Evolutionary conservation across 2,329 filamentous ascomycete species (phyloP).

Genomic region (Pochonia chlamydosporia): DNA sequence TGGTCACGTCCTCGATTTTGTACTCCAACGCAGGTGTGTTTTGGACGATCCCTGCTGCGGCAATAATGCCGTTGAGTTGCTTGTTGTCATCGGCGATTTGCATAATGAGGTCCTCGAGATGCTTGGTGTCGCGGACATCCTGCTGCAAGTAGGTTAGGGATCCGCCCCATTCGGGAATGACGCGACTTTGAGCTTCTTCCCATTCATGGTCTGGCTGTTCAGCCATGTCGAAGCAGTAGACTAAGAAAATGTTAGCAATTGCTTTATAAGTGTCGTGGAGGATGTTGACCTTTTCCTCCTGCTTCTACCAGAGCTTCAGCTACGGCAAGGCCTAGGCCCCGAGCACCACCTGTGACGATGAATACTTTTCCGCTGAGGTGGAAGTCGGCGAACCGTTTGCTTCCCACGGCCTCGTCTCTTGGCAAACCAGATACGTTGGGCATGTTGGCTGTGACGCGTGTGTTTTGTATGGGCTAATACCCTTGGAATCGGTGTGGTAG

Average conservation of each 20-base stretch:
- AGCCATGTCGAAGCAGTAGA: conserved; percentile 52
- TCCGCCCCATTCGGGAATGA: conserved; percentile 19
- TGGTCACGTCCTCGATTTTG: conserved; percentile 46
- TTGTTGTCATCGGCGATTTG: conserved; percentile 54
- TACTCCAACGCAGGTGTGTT: conserved; percentile 65
- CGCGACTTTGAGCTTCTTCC: conserved; percentile 37
- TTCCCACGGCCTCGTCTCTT: too few relatives aligned
- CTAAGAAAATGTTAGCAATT: too few relatives aligned
- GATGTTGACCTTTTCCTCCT: conserved; percentile 54
- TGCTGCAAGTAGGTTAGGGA: conserved; percentile 60
- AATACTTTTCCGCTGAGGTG: conserved; percentile 62
- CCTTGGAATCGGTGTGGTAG: too few relatives aligned
- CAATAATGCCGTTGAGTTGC: conserved; percentile 62
- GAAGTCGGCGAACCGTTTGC: too few relatives aligned
- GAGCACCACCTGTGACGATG: conserved; percentile 64
- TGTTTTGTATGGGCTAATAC: too few relatives aligned
- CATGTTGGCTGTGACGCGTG: too few relatives aligned
- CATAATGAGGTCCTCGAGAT: conserved; percentile 52
- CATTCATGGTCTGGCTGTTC: conserved; percentile 51
- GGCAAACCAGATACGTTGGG: too few relatives aligned
- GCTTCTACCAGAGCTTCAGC: conserved; percentile 70
- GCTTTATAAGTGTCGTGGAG: too few relatives aligned
- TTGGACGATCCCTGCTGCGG: conserved; percentile 64
- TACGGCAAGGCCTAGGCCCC: conserved; percentile 68
- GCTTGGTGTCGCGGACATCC: conserved; percentile 57